These are phyloP conservation scores for Mycosphaerella sp. DNA, from an alignment of 2,329 filamentous ascomycete species.

Conservation along the genomic window DNA sequence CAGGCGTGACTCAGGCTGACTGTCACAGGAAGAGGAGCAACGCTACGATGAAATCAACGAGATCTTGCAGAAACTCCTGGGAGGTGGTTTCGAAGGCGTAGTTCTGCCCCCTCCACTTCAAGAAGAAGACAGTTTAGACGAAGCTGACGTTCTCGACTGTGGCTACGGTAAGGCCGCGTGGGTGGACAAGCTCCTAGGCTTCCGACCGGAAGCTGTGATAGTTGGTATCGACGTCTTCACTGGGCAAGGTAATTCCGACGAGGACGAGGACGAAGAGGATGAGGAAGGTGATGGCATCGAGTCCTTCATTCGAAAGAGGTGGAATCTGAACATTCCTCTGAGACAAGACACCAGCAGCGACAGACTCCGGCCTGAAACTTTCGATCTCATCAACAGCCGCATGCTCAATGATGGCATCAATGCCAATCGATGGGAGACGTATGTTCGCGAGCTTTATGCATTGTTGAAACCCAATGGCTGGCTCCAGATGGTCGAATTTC, in stretches of 20 bases:
- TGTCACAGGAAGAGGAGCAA: slow-evolving; percentile 27
- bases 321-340: slow-evolving; percentile 34
- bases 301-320: slow-evolving; percentile 28
- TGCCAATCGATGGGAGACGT: slow-evolving; percentile 63
- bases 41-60: slow-evolving; percentile 28
- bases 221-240: slow-evolving; percentile 32
- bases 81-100: slow-evolving; percentile 9
- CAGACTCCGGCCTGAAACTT: slow-evolving; percentile 45
- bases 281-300: slow-evolving; percentile 22
- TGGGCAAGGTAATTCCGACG: slow-evolving; percentile 22
- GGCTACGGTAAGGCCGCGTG: slow-evolving; percentile 33
- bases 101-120: slow-evolving; percentile 20
- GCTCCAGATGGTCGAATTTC: slow-evolving; percentile 84
- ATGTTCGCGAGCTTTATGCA: slow-evolving; percentile 67
- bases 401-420: slow-evolving; percentile 68
- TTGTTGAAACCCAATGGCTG: slow-evolving; percentile 71
- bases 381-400: slow-evolving; percentile 78
- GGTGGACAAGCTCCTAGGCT: slow-evolving; percentile 35
- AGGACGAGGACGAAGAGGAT: slow-evolving; percentile 23
- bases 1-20: slow-evolving; percentile 2
- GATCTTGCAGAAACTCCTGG: slow-evolving; percentile 26
- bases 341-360: slow-evolving; percentile 19
- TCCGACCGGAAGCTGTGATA: slow-evolving; percentile 11
- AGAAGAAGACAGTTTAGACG: slow-evolving; percentile 19
- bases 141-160: slow-evolving; percentile 32